Evolutionary conservation across 1,139 yeast species (phyloP).

Genomic region (Geotrichum carabidarum): DNA sequence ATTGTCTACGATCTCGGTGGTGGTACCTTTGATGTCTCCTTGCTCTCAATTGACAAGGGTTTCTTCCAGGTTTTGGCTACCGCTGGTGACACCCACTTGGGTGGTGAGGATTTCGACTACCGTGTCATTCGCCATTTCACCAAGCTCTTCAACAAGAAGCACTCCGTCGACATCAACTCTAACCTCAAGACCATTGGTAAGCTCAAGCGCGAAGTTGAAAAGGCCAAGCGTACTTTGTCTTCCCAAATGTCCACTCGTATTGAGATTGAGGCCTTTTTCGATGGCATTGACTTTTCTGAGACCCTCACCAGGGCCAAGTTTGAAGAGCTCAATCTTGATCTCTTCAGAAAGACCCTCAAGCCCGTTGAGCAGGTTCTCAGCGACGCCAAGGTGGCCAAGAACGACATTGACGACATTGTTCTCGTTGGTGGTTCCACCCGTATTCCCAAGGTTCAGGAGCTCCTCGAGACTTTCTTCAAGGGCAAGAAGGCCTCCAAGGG

Average conservation of each 20-base stretch:
- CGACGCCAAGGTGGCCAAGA: conserved; percentile 79
- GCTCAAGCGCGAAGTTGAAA: conserved; percentile 92
- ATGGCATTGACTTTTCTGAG: conserved; percentile 92
- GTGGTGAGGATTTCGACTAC: conserved; percentile 97
- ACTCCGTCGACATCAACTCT: conserved; percentile 65
- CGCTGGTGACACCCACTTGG: conserved; percentile 96
- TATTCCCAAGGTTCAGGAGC: conserved; percentile 94
- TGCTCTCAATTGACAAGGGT: conserved; percentile 85
- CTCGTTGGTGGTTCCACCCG: conserved; percentile 97
- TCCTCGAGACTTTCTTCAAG: conserved; percentile 78
- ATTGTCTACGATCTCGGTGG: conserved; percentile 95
- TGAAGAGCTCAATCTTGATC: conserved; percentile 83
- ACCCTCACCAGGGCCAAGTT: conserved; percentile 91
- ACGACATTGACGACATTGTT: conserved; percentile 85
- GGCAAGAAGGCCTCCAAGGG: conserved; percentile 95
- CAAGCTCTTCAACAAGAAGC: conserved; percentile 83
- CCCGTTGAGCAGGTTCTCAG: conserved; percentile 91
- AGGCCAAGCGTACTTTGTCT: conserved; percentile 91
- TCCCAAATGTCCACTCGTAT: conserved; percentile 85
- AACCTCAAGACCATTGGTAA: conserved; percentile 80
- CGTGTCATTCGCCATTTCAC: conserved; percentile 81
- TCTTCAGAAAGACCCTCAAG: conserved; percentile 83
- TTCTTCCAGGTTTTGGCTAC: conserved; percentile 93
- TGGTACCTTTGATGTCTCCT: conserved; percentile 90
- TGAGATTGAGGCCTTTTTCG: conserved; percentile 91